phyloP scores from a whole-genome alignment of 305 asterid species.

The Solanum hybrid region DNA sequence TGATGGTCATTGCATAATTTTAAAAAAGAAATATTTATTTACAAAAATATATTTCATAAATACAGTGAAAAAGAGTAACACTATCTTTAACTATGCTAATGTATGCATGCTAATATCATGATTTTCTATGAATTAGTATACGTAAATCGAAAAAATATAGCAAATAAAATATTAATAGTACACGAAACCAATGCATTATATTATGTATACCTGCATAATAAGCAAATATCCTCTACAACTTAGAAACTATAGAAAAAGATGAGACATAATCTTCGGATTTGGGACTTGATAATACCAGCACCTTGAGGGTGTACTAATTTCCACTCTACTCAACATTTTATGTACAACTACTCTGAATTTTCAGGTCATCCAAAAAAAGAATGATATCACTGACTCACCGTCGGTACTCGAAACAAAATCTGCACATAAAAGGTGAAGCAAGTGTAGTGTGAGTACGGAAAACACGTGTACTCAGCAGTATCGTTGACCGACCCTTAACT shows the following conservation, averaged over 20 bases:
- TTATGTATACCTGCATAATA: not conserved
- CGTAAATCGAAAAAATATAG: no score
- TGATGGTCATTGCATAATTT: not conserved
- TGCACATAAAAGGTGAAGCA: not conserved
- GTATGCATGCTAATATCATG: not conserved
- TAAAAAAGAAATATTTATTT: no score
- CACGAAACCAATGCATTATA: not conserved
- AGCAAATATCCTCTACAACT: not conserved
- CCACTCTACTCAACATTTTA: not conserved
- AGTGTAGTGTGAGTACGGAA: not conserved
- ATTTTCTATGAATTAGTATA: not conserved
- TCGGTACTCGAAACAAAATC: not conserved
- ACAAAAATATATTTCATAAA: not conserved
- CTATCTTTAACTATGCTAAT: not conserved
- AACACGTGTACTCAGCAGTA: not conserved
- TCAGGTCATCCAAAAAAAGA: not conserved
- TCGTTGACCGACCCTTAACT: not conserved
- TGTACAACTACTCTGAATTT: not conserved
- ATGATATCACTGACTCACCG: not conserved
- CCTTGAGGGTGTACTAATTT: not conserved
- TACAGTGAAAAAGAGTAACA: not conserved
- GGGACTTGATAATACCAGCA: not conserved
- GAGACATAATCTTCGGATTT: not conserved
- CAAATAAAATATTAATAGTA: not conserved
- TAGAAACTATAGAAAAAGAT: not conserved